Evolutionary conservation across 164 flowering plant genomes (phyloP), one percentile per base, ranked within the genome.

Genomic region (Aristolochia californica): DNA sequence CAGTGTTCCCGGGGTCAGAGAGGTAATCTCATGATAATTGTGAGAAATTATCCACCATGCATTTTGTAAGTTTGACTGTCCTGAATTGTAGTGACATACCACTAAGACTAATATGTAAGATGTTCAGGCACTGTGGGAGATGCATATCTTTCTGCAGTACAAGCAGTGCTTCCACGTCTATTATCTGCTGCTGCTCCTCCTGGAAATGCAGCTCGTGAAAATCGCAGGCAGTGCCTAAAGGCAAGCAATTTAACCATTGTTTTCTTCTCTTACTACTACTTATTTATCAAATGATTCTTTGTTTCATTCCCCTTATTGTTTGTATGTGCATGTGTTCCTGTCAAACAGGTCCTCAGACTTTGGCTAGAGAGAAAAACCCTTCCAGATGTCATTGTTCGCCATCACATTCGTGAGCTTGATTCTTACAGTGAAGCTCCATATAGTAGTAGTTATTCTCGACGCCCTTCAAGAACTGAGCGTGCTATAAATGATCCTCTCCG

Each of bases 161-260:
- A 85, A 72, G 72, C 78, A 10, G 67, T 63, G 34, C 74, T 94
- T 62, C 87, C 96, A 20, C 90, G 96, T 25, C 61, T 94, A 53
- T 64, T 94, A 62, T 66, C 83, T 25, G 93, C 95, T 72, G 99
- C 93, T 69, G 99, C 95, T 63, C 97, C 99, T 59, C 81, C 91
- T 66, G 97, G 99, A 66, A 70, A 65, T 64, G 67, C 71, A 48
- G 84, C 82, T 27, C 77, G 74, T 24, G 99, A 90, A 71, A 94
- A 94, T 73, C 96, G 90, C 24, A 81, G 78, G 70, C 96, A 90
- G 67, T 94, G 99, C 73, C 67, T 84, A n/a, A 94, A 90, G 90
- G 99, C 65, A 73, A 70, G 78, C 49, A 53, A 53, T 38, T 14
- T n/a, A 4, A 47, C 43, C 45, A 49, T 15, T 44, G 56, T 47